A percentile compares a stretch with the other conserved stretches of the same genome.
phyloP scores from a whole-genome alignment of 177 flowering plant species.

The Tripterygium wilfordii region DNA sequence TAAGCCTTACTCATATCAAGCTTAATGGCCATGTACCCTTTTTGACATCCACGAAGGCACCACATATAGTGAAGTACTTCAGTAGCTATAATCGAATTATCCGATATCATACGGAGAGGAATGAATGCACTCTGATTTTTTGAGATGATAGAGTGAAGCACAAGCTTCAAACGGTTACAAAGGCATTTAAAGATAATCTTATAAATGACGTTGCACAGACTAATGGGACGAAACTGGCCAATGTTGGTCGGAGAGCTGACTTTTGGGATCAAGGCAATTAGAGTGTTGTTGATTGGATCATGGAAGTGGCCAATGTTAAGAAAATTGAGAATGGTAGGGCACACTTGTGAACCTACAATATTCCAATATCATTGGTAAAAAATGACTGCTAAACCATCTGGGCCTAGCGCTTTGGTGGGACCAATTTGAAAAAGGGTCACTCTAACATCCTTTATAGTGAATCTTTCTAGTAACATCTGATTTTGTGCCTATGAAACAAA shows the following conservation, averaged over 20 bases:
- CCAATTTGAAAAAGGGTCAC: background rate
- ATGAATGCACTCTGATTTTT: too few species aligned
- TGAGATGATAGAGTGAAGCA: too few species aligned
- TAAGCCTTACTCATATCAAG: too few species aligned
- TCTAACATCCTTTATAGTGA: background rate
- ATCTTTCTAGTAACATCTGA: too few species aligned
- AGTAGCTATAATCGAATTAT: too few species aligned
- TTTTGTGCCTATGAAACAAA: too few species aligned
- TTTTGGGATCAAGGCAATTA: background rate
- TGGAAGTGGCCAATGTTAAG: background rate
- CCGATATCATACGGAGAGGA: too few species aligned
- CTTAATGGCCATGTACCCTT: too few species aligned
- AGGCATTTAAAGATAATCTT: too few species aligned
- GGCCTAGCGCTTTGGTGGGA: background rate
- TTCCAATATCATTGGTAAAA: background rate
- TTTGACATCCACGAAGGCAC: too few species aligned
- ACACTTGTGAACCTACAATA: background rate
- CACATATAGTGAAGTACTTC: too few species aligned
- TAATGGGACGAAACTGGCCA: background rate
- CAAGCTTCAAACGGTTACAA: too few species aligned
- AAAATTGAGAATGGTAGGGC: background rate
- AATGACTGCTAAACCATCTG: background rate
- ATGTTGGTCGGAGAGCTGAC: background rate
- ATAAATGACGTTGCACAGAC: background rate
- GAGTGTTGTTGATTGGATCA: background rate